Percentiles rank a stretch among this genome's conserved stretches.
Evolutionary conservation across 805 yeast genomes (phyloP).

Genomic region (Candida boleticola): DNA sequence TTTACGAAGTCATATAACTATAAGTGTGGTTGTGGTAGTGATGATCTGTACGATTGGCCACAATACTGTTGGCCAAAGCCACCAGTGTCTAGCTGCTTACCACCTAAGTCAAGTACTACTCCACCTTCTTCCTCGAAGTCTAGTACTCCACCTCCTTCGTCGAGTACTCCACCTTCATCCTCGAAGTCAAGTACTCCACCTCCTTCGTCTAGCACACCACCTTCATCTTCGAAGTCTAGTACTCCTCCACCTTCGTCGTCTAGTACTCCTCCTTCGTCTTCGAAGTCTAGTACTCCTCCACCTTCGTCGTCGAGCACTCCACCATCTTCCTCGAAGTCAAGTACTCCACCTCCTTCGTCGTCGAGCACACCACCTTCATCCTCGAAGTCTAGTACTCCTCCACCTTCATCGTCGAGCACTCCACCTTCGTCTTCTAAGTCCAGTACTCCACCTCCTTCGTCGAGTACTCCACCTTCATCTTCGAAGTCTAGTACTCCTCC

Average conservation of each 20-base stretch:
- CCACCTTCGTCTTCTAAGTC: too few relatives aligned
- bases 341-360: too few relatives aligned
- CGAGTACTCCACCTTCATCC: not conserved
- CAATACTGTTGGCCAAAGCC: conserved; percentile 3
- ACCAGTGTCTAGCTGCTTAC: not conserved
- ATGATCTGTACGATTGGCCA: conserved; percentile 1
- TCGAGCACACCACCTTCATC: too few relatives aligned
- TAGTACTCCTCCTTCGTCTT: not conserved
- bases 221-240: not conserved
- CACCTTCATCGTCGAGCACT: too few relatives aligned
- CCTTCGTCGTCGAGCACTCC: too few relatives aligned
- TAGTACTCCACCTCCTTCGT: not conserved
- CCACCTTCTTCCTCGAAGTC: not conserved
- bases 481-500: too few relatives aligned
- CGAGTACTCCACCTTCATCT: too few relatives aligned
- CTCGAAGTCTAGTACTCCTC: too few relatives aligned
- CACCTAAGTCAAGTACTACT: not conserved
- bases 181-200: not conserved
- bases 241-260: not conserved
- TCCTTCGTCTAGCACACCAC: too few relatives aligned
- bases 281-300: too few relatives aligned
- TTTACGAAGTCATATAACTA: not conserved
- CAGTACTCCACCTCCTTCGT: too few relatives aligned
- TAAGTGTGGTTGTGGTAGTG: not conserved
- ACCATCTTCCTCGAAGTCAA: too few relatives aligned